A percentile compares a stretch with the other conserved stretches of the same genome.
Evolutionary conservation across 2,329 filamentous ascomycete genomes (phyloP).

Genomic region (Scedosporium dehoogii): DNA sequence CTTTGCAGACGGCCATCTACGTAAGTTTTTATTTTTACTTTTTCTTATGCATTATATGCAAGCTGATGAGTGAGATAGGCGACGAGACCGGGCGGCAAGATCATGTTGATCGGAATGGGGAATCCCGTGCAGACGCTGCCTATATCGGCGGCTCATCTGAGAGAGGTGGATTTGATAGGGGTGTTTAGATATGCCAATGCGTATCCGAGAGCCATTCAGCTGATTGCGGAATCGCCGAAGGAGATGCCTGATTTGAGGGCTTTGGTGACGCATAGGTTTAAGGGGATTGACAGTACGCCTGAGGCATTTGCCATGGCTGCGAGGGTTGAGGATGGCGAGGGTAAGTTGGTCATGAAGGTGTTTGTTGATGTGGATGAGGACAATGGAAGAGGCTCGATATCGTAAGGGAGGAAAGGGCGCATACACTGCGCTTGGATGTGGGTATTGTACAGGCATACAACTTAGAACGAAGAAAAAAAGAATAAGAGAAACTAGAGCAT

Average conservation of each 20-base stretch:
- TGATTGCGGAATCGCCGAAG: conserved; percentile 34
- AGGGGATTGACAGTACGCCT: conserved; percentile 51
- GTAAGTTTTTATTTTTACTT: conserved; percentile 22
- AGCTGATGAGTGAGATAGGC: conserved; percentile 22
- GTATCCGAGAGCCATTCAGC: conserved; percentile 47
- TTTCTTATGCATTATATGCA: not conserved
- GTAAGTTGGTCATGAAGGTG: conserved; percentile 66
- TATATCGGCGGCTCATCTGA: conserved; percentile 56
- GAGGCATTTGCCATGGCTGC: conserved; percentile 65
- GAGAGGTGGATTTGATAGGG: conserved; percentile 62
- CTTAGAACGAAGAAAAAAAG: too few relatives aligned
- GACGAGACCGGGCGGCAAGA: conserved; percentile 56
- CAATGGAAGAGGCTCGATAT: too few relatives aligned
- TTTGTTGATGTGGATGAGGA: conserved; percentile 39
- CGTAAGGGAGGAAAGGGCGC: too few relatives aligned
- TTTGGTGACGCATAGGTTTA: conserved; percentile 62
- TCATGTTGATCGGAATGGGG: conserved; percentile 66
- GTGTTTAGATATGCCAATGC: conserved; percentile 69
- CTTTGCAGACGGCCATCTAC: conserved; percentile 66
- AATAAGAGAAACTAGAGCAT: too few relatives aligned
- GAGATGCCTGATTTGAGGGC: conserved; percentile 55
- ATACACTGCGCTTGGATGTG: too few relatives aligned
- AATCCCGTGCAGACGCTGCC: conserved; percentile 60
- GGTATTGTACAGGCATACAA: too few relatives aligned
- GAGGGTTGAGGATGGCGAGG: conserved; percentile 58